phyloP scores from a whole-genome alignment of 257 asterid species.

The Voacanga thouarsii region DNA sequence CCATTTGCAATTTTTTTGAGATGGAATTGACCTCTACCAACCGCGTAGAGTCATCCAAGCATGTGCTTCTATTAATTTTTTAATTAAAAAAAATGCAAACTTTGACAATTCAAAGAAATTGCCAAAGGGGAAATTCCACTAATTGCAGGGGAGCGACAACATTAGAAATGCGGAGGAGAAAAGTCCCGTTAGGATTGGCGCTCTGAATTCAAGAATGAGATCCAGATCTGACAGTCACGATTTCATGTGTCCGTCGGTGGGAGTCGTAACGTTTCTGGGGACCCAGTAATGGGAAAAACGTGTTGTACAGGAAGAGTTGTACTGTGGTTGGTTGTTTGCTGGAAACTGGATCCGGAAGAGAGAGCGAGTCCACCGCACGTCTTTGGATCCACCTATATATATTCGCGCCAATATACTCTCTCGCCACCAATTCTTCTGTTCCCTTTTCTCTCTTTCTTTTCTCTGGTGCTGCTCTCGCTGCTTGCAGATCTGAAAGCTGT shows the following conservation, averaged over 20 bases:
- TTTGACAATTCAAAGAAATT: too few species aligned
- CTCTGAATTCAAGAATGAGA: background rate
- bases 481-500: conserved; percentile 1
- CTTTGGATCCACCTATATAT: conserved; percentile 16
- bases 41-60: background rate
- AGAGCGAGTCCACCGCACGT: conserved; percentile 29
- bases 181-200: background rate
- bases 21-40: too few species aligned
- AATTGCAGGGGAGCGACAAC: background rate
- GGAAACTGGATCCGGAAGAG: conserved; percentile 3
- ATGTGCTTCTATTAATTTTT: background rate
- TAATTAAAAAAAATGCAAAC: too few species aligned
- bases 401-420: conserved; percentile 1
- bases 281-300: background rate
- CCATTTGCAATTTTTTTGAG: too few species aligned
- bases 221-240: background rate
- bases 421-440: background rate
- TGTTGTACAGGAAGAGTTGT: background rate
- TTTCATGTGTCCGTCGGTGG: background rate
- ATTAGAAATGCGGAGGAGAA: too few species aligned
- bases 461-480: background rate
- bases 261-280: background rate
- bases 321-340: background rate
- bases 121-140: too few species aligned
- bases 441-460: background rate